Conservation (phyloP, 345 rosid genomes). For the Schrenkiella parvula region DNA sequence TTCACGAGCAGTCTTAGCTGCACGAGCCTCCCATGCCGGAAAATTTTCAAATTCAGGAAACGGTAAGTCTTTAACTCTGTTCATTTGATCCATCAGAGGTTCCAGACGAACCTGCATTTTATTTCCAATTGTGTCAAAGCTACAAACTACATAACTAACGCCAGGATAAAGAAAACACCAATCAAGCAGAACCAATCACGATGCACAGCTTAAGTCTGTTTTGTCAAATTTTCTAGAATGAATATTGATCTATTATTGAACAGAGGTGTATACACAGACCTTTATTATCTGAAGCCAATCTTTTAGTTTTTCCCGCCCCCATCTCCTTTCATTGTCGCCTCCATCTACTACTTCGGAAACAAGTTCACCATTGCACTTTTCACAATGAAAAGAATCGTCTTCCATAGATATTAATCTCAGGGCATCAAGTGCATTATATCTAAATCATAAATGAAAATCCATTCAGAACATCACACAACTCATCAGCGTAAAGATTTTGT, state of each 20-base stretch:
- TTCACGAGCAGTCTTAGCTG: constrained; percentile 55
- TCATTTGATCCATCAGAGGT: constrained; percentile 68
- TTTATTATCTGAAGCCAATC: constrained; percentile 73
- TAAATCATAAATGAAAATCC: constrained; percentile 24
- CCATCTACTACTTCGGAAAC: constrained; percentile 85
- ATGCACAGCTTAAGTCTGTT: background rate
- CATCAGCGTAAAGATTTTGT: background rate
- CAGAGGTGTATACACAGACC: constrained; percentile 41
- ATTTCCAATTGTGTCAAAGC: constrained; percentile 18
- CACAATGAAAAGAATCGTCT: constrained; percentile 79
- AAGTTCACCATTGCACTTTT: constrained; percentile 82
- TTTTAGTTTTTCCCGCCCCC: constrained; percentile 71
- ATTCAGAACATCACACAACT: constrained; percentile 10
- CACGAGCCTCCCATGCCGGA: constrained; percentile 90
- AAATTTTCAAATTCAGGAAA: constrained; percentile 75
- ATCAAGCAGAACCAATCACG: background rate
- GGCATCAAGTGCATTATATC: constrained; percentile 87
- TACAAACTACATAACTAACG: constrained; percentile 4
- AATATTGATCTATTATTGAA: no score
- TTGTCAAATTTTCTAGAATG: background rate
- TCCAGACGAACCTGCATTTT: constrained; percentile 64
- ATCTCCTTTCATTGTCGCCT: constrained; percentile 81
- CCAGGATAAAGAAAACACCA: background rate
- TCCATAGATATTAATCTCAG: constrained; percentile 52
- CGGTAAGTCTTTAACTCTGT: constrained; percentile 71